These are phyloP conservation scores for Colletotrichum sublineola DNA, from an alignment of 2,329 filamentous ascomycete genomes.

Conservation along the genomic window DNA sequence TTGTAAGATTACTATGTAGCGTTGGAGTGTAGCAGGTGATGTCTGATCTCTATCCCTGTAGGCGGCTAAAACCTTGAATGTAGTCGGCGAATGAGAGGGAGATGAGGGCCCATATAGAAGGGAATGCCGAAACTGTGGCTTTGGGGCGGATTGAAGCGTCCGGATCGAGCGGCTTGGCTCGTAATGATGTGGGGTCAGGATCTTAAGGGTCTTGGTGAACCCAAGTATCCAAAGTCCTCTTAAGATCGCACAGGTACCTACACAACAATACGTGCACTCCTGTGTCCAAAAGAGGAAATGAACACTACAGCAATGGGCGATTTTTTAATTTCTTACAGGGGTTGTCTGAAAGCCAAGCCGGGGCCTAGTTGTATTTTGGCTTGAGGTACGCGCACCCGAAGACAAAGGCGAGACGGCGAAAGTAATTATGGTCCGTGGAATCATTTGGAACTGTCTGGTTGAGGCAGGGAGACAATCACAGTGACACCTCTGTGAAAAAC, in stretches of 20 bases:
- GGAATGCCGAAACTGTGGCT: slow-evolving; percentile 28
- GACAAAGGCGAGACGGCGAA: slow-evolving; percentile 1
- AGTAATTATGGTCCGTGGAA: neutral
- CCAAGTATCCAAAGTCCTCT: no score
- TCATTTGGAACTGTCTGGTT: neutral
- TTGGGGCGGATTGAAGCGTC: slow-evolving; percentile 26
- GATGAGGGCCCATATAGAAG: slow-evolving; percentile 16
- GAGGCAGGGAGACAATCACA: slow-evolving; percentile 3
- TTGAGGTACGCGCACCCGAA: slow-evolving; percentile 8
- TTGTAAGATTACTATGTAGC: neutral
- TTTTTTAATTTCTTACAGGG: neutral
- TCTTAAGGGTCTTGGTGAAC: slow-evolving; percentile 4
- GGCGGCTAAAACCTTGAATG: slow-evolving; percentile 21
- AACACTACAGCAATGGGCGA: neutral
- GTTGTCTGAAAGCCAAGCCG: neutral
- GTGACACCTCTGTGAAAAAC: slow-evolving; percentile 11
- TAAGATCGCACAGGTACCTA: no score
- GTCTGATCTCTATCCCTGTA: slow-evolving; percentile 20
- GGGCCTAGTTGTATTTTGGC: neutral
- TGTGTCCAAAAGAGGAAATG: slow-evolving; percentile 8
- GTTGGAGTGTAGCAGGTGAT: neutral
- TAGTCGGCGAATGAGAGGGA: slow-evolving; percentile 2
- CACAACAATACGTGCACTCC: neutral
- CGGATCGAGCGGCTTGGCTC: slow-evolving; percentile 36
- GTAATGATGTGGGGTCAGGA: slow-evolving; percentile 31